Evolutionary conservation across 2,329 filamentous ascomycete genomes (phyloP), one percentile per base, ranked within the genome.

Genomic region (Colletotrichum kahawae): DNA sequence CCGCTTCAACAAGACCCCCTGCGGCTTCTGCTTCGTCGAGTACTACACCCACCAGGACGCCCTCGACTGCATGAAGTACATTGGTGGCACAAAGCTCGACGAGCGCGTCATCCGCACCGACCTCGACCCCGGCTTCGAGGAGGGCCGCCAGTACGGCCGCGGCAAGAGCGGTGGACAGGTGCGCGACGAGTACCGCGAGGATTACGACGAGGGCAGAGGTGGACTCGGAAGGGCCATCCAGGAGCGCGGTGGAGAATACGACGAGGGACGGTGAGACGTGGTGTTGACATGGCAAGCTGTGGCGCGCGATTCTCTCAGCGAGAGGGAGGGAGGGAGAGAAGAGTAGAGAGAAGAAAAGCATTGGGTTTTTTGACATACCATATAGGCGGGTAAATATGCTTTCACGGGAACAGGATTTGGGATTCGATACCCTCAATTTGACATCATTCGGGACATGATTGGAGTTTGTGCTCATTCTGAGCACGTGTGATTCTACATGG

Each of bases 11-110:
- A 99, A 99, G 88, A 99, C 97, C 1, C 97, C 97, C 2, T 99
- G 97, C 85, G 97, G 97, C 54, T 99, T 99, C 89, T 99, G 97
- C 89, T 99, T 99, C 82, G 97, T 99, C 81, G 97, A 99, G 86
- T 99, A 99, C 87, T 98, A 98, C 88, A 98, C 93, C 34, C 97
- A 98, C 84, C 94, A 98, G 82, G 97, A 99, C 84, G 97, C 97
- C 10, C 90, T 99, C 65, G 97, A 99, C 84, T 98, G 96, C 86
- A 93, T 99, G 93, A 99, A 98, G 87, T 99, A 98, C 84, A 93
- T 99, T 81, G 97, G 97, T 71, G 97, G 97, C 73, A 99, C 97
- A 43, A 99, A 99, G 88, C 91, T 99, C 60, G 97, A 99, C 84
- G 97, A 99, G 89, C 93, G 97, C 80, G 93, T 99, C 82, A 98